Percentiles rank a stretch among this genome's conserved stretches.
Evolutionary conservation across 768 basidiomycete genomes (phyloP).

Genomic region (Zangia roseola): DNA sequence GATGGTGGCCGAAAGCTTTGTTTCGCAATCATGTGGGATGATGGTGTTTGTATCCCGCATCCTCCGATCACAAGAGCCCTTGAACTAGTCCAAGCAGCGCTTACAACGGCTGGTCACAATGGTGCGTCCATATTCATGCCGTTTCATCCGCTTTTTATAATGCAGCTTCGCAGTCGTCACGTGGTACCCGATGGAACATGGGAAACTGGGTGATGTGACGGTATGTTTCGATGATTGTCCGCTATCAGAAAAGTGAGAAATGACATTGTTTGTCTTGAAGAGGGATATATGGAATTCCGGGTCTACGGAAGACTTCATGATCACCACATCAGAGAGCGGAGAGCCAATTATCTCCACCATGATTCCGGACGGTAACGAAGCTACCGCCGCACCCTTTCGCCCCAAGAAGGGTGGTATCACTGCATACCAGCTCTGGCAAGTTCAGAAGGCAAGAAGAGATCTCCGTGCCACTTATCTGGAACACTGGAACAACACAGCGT

Average conservation of each 20-base stretch:
- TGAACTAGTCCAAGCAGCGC: conserved; percentile 51
- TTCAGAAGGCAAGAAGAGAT: conserved; percentile 47
- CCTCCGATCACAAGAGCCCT: conserved; percentile 66
- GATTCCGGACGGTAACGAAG: conserved; percentile 31
- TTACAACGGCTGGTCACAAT: conserved; percentile 61
- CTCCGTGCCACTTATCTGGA: conserved; percentile 58
- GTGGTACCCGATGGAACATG: conserved; percentile 60
- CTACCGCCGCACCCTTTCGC: conserved; percentile 25
- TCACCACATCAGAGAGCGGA: conserved; percentile 38
- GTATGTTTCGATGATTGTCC: conserved; percentile 35
- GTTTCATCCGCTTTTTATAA: not conserved
- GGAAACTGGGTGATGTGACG: conserved; percentile 39
- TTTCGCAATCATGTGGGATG: conserved; percentile 66
- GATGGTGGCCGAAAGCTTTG: conserved; percentile 51
- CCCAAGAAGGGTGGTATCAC: conserved; percentile 33
- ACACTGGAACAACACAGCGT: conserved; percentile 56
- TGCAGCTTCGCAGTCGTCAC: conserved; percentile 66
- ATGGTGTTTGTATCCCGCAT: conserved; percentile 57
- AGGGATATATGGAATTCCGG: conserved; percentile 46
- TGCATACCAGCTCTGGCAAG: conserved; percentile 67
- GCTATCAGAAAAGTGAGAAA: not conserved
- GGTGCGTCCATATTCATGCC: conserved; percentile 37
- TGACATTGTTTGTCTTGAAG: conserved; percentile 23
- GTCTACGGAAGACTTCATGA: conserved; percentile 44
- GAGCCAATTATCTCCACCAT: conserved; percentile 58